These are phyloP conservation scores for Anthracocystis panici-leucophaei DNA, from an alignment of 1,284 basidiomycete genomes.

Conservation along the genomic window DNA sequence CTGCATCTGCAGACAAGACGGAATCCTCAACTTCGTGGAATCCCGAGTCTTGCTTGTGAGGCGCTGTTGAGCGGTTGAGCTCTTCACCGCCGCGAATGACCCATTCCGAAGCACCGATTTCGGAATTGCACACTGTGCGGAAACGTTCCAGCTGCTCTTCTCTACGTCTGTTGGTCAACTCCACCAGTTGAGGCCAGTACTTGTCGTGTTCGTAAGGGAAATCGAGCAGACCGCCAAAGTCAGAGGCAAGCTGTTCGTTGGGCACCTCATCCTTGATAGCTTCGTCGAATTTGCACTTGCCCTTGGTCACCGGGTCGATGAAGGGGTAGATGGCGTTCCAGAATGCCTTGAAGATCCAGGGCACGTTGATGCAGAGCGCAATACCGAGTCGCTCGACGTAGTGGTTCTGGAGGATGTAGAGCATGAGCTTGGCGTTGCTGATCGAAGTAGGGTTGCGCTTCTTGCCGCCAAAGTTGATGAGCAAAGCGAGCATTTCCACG, in stretches of 20 bases:
- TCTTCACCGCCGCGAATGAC: constrained; percentile 69
- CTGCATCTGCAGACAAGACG: constrained; percentile 3
- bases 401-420: constrained; percentile 69
- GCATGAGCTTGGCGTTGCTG: constrained; percentile 64
- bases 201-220: constrained; percentile 77
- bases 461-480: constrained; percentile 65
- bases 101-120: constrained; percentile 68
- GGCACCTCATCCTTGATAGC: constrained; percentile 64
- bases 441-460: constrained; percentile 62
- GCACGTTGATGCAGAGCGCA: constrained; percentile 69
- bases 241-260: constrained; percentile 50
- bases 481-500: constrained; percentile 66
- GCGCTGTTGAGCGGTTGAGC: constrained; percentile 16
- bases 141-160: constrained; percentile 74
- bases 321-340: constrained; percentile 69
- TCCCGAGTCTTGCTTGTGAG: constrained; percentile 46
- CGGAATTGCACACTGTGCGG: constrained; percentile 60
- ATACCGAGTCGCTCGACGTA: constrained; percentile 70
- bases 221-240: constrained; percentile 64
- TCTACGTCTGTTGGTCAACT: constrained; percentile 74
- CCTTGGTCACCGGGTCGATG: constrained; percentile 70
- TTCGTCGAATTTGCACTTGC: constrained; percentile 67
- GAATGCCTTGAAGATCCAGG: constrained; percentile 60
- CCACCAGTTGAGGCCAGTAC: constrained; percentile 79
- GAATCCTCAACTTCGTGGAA: constrained; percentile 23